phyloP scores from a whole-genome alignment of 352 stramenopile genomes.

The Phytophthora megakarya region DNA sequence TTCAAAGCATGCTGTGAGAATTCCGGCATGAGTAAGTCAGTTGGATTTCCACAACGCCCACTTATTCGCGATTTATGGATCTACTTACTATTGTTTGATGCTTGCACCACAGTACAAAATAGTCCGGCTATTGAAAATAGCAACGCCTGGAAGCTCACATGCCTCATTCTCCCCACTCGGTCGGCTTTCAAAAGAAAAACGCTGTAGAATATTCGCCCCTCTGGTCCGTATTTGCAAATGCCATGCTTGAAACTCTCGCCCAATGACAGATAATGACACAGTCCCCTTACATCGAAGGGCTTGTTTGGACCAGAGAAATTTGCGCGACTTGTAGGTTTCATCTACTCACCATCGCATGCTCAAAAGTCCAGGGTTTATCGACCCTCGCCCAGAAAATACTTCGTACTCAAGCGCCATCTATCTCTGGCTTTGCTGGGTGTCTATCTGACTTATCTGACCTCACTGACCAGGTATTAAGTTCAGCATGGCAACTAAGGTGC shows the following conservation, averaged over 20 bases:
- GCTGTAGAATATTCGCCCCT: conserved; percentile 1
- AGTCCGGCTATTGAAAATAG: conserved; percentile 11
- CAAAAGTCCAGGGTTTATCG: background rate
- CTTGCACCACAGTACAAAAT: conserved; percentile 2
- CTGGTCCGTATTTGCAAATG: conserved; percentile 28
- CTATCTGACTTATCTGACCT: conserved; percentile 1
- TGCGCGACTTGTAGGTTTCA: background rate
- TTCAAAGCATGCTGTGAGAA: conserved; percentile 48
- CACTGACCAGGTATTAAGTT: conserved; percentile 30
- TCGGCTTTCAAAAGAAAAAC: background rate
- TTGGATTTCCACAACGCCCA: conserved; percentile 7
- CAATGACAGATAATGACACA: conserved; percentile 16
- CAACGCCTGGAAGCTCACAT: conserved; percentile 8
- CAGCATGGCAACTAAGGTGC: conserved; percentile 43
- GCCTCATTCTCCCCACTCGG: conserved; percentile 17
- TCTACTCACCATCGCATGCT: conserved; percentile 13
- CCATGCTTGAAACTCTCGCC: background rate
- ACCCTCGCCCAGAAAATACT: no score
- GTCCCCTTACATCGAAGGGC: background rate
- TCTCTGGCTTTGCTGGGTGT: background rate
- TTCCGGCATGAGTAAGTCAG: background rate
- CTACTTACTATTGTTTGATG: conserved; percentile 34
- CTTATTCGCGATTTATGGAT: background rate
- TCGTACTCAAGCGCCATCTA: conserved; percentile 4
- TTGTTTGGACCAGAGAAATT: conserved; percentile 1